These are phyloP conservation scores for Globisporangium apiculatum DNA, from an alignment of 352 stramenopile species.

Conservation along the genomic window DNA sequence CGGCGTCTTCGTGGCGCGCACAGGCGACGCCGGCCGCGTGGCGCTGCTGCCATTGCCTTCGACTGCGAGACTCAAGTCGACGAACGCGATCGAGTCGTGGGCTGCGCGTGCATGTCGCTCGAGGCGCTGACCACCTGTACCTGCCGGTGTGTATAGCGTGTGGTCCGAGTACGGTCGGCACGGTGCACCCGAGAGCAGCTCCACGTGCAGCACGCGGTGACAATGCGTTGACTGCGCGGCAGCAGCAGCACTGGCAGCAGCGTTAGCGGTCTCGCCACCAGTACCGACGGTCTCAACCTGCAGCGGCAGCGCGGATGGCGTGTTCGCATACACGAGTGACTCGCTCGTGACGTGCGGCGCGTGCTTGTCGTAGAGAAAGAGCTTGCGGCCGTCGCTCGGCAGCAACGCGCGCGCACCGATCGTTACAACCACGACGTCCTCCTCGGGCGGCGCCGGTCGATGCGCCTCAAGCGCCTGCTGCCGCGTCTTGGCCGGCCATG, in stretches of 20 bases:
- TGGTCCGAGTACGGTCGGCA: conserved; percentile 74
- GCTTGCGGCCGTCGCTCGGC: conserved; percentile 66
- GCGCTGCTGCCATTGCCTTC: conserved; percentile 17
- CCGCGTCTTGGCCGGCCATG: conserved; percentile 59
- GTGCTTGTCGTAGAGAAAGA: conserved; percentile 66
- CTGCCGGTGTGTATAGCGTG: conserved; percentile 42
- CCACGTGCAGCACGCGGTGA: conserved; percentile 44
- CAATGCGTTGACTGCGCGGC: too few relatives aligned
- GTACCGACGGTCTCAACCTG: not conserved
- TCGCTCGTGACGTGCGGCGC: conserved; percentile 16
- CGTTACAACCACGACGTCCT: conserved; percentile 73
- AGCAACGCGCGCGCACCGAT: conserved; percentile 59
- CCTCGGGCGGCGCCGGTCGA: conserved; percentile 43
- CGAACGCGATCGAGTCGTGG: conserved; percentile 61
- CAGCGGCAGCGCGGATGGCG: not conserved
- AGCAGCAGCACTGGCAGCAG: too few relatives aligned
- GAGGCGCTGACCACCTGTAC: conserved; percentile 11
- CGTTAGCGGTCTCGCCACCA: not conserved
- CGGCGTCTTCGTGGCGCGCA: not conserved
- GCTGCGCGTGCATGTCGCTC: conserved; percentile 9
- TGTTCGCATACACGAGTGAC: conserved; percentile 14
- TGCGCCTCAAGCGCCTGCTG: conserved; percentile 54
- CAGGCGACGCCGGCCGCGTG: not conserved
- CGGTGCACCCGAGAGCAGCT: conserved; percentile 50
- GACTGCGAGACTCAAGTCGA: conserved; percentile 43